phyloP scores from a whole-genome alignment of 2,329 filamentous ascomycete species.

The Talaromyces sp. region DNA sequence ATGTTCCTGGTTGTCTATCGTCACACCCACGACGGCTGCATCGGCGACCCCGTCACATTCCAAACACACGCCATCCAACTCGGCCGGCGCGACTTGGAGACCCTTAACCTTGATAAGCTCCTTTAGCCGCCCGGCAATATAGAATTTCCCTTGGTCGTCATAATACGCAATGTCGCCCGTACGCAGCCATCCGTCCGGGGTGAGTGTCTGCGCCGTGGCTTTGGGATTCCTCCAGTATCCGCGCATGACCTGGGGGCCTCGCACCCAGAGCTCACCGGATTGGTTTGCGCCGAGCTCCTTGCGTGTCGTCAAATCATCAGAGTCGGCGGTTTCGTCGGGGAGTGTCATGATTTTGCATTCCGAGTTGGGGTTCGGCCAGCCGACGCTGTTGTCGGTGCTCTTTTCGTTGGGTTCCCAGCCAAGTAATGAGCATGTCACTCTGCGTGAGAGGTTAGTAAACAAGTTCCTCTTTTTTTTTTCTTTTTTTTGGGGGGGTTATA shows the following conservation, averaged over 20 bases:
- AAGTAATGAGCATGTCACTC: conserved; percentile 62
- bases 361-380: conserved; percentile 68
- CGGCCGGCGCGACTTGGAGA: conserved; percentile 56
- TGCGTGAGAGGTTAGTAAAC: conserved; percentile 29
- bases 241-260: conserved; percentile 66
- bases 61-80: conserved; percentile 53
- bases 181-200: conserved; percentile 61
- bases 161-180: conserved; percentile 69
- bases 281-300: conserved; percentile 23
- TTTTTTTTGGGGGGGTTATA: conserved; percentile 29
- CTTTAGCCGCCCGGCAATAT: conserved; percentile 73
- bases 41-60: conserved; percentile 56
- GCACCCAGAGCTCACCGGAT: conserved; percentile 68
- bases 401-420: conserved; percentile 55
- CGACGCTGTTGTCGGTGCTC: conserved; percentile 33
- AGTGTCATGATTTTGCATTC: conserved; percentile 60
- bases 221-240: conserved; percentile 70
- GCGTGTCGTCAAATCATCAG: neutral
- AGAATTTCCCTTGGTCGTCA: conserved; percentile 56
- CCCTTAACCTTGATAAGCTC: conserved; percentile 61
- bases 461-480: conserved; percentile 14
- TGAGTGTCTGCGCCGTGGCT: conserved; percentile 61
- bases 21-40: conserved; percentile 63
- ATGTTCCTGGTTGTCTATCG: conserved; percentile 53
- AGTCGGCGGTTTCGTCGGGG: conserved; percentile 1